Conservation (phyloP, 345 rosid genomes). For the Clarkia xantiana region DNA sequence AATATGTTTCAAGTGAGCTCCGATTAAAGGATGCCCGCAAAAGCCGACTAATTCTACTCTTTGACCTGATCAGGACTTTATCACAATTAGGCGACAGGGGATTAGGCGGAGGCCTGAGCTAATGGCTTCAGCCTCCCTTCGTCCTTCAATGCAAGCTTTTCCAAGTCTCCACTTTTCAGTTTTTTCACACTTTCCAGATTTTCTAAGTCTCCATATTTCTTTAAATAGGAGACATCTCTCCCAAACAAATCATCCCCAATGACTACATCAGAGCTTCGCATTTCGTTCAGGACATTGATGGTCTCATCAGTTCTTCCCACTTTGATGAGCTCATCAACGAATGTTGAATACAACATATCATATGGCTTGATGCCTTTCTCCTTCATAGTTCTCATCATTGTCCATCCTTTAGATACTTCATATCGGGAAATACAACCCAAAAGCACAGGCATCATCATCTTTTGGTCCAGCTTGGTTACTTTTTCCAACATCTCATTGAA, state of each 20-base stretch:
- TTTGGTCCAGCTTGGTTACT: conserved; percentile 41
- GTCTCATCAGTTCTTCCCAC: conserved; percentile 38
- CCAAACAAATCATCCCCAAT: conserved; percentile 36
- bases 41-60: conserved; percentile 28
- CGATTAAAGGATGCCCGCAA: conserved; percentile 29
- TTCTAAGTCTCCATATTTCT: conserved; percentile 40
- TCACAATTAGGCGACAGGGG: no score
- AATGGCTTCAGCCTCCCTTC: no score
- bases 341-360: conserved; percentile 36
- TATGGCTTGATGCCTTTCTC: conserved; percentile 41
- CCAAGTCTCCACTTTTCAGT: conserved; percentile 20
- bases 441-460: conserved; percentile 46
- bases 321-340: conserved; percentile 56
- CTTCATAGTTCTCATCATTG: conserved; percentile 40
- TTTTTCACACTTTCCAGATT: conserved; percentile 35
- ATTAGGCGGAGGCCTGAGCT: no score
- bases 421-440: conserved; percentile 44
- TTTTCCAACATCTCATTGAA: conserved; percentile 53
- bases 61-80: no score
- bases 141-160: conserved; percentile 9
- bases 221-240: conserved; percentile 42
- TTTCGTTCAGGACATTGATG: conserved; percentile 33
- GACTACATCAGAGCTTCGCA: conserved; percentile 33
- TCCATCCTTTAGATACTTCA: conserved; percentile 55
- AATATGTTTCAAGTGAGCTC: conserved; percentile 31